Conservation (phyloP, 2,329 filamentous ascomycete species). For the Xylariaceae sp. region DNA sequence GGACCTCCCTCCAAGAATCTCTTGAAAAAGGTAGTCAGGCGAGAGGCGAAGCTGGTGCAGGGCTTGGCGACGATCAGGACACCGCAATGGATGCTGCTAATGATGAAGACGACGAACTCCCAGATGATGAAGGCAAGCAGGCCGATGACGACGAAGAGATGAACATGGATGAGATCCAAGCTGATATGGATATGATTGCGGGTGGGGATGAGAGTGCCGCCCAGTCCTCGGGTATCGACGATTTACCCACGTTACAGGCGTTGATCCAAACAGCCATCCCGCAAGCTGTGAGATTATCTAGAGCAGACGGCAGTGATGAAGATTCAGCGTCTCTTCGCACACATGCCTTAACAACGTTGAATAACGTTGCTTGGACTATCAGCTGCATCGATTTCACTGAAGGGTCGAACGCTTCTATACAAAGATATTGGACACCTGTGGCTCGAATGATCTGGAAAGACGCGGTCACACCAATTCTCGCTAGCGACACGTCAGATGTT, state of each 20-base stretch:
- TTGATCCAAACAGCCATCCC: conserved; percentile 43
- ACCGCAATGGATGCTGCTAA: conserved; percentile 34
- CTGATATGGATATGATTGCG: conserved; percentile 62
- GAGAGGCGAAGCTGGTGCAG: conserved; percentile 36
- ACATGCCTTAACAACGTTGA: conserved; percentile 56
- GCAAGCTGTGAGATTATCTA: conserved; percentile 39
- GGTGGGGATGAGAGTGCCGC: conserved; percentile 41
- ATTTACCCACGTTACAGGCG: conserved; percentile 49
- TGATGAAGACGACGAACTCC: conserved; percentile 32
- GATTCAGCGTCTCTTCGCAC: conserved; percentile 40
- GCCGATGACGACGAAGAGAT: conserved; percentile 45
- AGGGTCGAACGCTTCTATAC: conserved; percentile 47
- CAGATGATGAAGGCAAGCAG: conserved; percentile 37
- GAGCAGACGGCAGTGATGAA: conserved; percentile 38
- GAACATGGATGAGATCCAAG: conserved; percentile 53
- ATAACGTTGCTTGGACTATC: conserved; percentile 65
- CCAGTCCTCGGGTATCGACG: conserved; percentile 40
- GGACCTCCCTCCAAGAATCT: conserved; percentile 52
- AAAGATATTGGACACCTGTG: conserved; percentile 48
- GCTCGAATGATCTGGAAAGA: conserved; percentile 55
- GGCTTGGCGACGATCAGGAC: conserved; percentile 28
- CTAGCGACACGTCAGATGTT: conserved; percentile 58
- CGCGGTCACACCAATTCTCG: conserved; percentile 52
- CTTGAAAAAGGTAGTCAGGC: conserved; percentile 37
- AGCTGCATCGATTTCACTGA: conserved; percentile 57